phyloP scores from a whole-genome alignment of 129 eudicot genomes.

The Ambrosia artemisiifolia region DNA sequence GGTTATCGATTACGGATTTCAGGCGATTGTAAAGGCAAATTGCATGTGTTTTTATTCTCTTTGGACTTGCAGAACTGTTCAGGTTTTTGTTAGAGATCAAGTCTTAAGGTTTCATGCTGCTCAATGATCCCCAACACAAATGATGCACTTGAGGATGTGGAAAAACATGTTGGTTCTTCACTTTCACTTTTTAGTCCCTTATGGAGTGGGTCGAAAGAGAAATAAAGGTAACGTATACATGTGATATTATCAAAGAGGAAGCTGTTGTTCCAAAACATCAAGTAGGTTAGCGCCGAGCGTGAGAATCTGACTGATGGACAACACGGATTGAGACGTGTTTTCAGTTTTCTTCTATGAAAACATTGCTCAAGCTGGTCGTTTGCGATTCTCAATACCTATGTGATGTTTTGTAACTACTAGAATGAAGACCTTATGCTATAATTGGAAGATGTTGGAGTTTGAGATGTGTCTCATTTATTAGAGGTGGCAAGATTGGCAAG shows the following conservation, averaged over 20 bases:
- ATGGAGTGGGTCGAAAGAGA: conserved; percentile 7
- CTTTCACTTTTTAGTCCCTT: conserved; percentile 20
- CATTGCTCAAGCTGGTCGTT: conserved; percentile 31
- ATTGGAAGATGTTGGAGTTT: neutral
- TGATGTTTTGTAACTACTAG: conserved; percentile 33
- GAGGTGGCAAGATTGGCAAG: conserved; percentile 8
- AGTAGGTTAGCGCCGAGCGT: conserved; percentile 31
- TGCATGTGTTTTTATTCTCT: conserved; percentile 19
- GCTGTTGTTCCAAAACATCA: conserved; percentile 38
- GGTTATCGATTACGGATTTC: conserved; percentile 8
- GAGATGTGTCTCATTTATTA: neutral
- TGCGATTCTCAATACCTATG: conserved; percentile 41
- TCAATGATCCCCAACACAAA: conserved; percentile 17
- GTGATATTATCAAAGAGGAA: conserved; percentile 19
- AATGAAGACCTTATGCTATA: conserved; percentile 1
- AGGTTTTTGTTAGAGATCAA: conserved; percentile 31
- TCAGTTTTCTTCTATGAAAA: conserved; percentile 21
- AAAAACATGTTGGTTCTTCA: conserved; percentile 18
- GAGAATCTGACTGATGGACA: conserved; percentile 30
- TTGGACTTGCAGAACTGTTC: conserved; percentile 31
- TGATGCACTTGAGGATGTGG: conserved; percentile 37
- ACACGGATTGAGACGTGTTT: conserved; percentile 37
- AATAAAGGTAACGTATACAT: conserved; percentile 21
- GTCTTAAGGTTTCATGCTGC: conserved; percentile 28
- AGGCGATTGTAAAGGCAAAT: conserved; percentile 14